Percentiles rank a stretch among this genome's conserved stretches.
Conservation (phyloP, 495 filamentous ascomycete species). For the Tetracladium marchalianum region DNA sequence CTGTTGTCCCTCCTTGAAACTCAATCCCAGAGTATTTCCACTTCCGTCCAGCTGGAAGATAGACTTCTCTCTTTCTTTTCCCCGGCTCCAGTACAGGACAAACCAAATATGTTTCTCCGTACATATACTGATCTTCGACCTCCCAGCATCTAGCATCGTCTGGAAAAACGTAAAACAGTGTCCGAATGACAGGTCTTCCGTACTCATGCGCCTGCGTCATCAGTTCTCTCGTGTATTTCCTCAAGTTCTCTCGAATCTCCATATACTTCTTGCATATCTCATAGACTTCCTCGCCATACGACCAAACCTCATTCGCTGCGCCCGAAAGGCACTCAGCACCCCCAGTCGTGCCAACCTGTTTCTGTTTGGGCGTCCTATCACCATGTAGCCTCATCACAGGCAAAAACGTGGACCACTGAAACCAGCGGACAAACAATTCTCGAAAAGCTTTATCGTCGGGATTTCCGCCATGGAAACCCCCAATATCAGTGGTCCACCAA, state of each 20-base stretch:
- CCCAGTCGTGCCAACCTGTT: constrained; percentile 24
- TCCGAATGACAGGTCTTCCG: constrained; percentile 44
- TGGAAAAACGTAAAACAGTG: constrained; percentile 49
- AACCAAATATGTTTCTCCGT: constrained; percentile 41
- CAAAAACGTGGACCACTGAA: constrained; percentile 51
- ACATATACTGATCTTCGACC: constrained; percentile 45
- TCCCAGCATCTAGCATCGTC: constrained; percentile 37
- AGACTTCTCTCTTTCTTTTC: constrained; percentile 30
- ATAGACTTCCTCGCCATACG: constrained; percentile 44
- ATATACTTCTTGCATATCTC: constrained; percentile 47
- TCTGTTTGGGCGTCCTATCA: constrained; percentile 43
- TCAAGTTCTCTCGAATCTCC: constrained; percentile 38
- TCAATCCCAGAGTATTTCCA: constrained; percentile 32
- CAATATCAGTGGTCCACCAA: constrained; percentile 37
- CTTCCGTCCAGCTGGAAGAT: constrained; percentile 33
- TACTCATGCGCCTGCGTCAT: constrained; percentile 46
- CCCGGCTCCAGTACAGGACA: constrained; percentile 36
- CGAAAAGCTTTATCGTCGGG: constrained; percentile 40
- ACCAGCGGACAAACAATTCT: constrained; percentile 50
- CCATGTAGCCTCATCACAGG: constrained; percentile 51
- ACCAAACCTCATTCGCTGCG: constrained; percentile 49
- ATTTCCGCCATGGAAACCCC: constrained; percentile 49
- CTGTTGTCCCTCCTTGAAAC: constrained; percentile 26
- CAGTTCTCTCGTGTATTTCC: constrained; percentile 37
- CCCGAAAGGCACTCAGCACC: constrained; percentile 27